Base-by-base conservation (phyloP, 2,329 filamentous ascomycete species). In the Diplodia mutila region DNA sequence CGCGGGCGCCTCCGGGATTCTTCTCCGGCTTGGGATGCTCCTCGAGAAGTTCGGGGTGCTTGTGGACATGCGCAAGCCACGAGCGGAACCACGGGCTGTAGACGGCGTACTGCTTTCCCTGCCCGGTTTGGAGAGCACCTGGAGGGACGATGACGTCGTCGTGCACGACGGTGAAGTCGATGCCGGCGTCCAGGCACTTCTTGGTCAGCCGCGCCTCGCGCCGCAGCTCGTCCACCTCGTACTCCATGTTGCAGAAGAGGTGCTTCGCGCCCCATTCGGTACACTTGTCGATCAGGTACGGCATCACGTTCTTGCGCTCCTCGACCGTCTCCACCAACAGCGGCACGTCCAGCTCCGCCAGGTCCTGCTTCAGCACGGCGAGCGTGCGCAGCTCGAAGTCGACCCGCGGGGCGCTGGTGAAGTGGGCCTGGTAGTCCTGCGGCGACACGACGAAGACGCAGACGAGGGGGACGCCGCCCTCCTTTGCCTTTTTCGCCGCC, bases 201-300 rank as follows among this genome's bases (percentile, higher is more conserved):
- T 81, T 84, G 0, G 92, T 84, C 73, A 97, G 79, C 32, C 82
- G 83, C 1, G 89, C 87, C 73, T 97, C 94, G 6, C 93, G 85
- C 52, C 93, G 84, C 68, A 97, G 79, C 79, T 97, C 94, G 75
- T 97, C 94, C 0, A 96, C 92, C 77, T 97, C 94, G 73, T 97
- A 97, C 76, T 97, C 93, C 67, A 93, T 87, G 75, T 97, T 97
- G 57, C 91, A 89, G 73, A 89, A 96, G 2, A 97, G 71, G 73
- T 95, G 91, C 59, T 84, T 89, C 0, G 87, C 90, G 0, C 86
- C 87, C 93, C 92, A 97, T 69, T 87, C 81, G 34, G 87, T 81
- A 76, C 91, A 86, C 49, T 94, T 80, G 63, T 89, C 85, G 1
- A 91, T 72, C 11, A 97, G 82, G 4, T 88, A 83, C 1, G 76